A percentile compares a stretch with the other conserved stretches of the same genome.
Conservation (phyloP, 768 basidiomycete genomes). For the Chiua virens region DNA sequence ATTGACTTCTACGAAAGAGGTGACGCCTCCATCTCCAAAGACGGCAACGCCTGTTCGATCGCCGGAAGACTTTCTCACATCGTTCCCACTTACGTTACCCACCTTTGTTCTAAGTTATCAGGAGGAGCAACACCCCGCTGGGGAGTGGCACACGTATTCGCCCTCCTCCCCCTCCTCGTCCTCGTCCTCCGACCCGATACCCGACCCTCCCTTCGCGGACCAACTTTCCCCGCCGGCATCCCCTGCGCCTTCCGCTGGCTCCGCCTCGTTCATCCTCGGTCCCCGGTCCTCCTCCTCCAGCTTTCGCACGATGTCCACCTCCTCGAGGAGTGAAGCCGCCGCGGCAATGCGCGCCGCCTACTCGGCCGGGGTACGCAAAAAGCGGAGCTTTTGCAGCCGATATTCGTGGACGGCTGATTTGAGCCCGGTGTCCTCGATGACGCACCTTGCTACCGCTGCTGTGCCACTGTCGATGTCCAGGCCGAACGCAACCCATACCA, state of each 20-base stretch:
- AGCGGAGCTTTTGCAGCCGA: slow-evolving; percentile 31
- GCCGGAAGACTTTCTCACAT: slow-evolving; percentile 47
- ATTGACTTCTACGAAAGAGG: slow-evolving; percentile 30
- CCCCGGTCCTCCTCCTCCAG: slow-evolving; percentile 31
- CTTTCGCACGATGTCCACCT: slow-evolving; percentile 18
- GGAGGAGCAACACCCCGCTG: slow-evolving; percentile 23
- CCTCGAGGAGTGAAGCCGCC: slow-evolving; percentile 18
- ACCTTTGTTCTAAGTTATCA: slow-evolving; percentile 32
- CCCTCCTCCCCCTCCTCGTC: slow-evolving; percentile 33
- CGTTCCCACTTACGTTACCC: slow-evolving; percentile 60
- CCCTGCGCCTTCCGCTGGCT: slow-evolving; percentile 29
- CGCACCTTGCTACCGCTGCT: slow-evolving; percentile 10
- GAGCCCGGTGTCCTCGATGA: slow-evolving; percentile 23
- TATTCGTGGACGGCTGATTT: slow-evolving; percentile 30
- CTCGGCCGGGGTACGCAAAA: slow-evolving; percentile 32
- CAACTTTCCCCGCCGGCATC: slow-evolving; percentile 28
- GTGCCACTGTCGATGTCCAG: slow-evolving; percentile 15
- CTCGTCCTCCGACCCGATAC: slow-evolving; percentile 28
- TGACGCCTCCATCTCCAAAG: background rate
- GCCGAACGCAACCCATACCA: slow-evolving; percentile 8
- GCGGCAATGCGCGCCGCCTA: slow-evolving; percentile 33
- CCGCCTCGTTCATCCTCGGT: slow-evolving; percentile 25
- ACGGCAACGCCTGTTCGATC: slow-evolving; percentile 30
- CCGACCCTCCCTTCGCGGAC: slow-evolving; percentile 20
- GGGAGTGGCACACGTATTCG: slow-evolving; percentile 28